Evolutionary conservation across 108 stramenopile species (phyloP).

Genomic region (Aurantiochytrium sp.): DNA sequence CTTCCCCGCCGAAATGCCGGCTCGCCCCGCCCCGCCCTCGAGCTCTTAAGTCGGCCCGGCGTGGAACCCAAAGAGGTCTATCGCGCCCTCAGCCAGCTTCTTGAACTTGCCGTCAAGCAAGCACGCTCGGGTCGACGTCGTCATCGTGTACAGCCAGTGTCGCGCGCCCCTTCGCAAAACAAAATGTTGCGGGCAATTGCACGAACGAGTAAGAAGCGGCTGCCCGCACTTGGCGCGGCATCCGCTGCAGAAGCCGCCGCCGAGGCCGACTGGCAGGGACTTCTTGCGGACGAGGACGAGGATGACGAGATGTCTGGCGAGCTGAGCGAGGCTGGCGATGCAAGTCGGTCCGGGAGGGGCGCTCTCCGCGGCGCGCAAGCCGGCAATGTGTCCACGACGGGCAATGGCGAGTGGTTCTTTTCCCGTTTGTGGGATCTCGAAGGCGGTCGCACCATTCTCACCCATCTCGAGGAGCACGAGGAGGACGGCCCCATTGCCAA

Average conservation of each 20-base stretch:
- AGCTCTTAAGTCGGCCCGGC: background rate
- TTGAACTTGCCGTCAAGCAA: background rate
- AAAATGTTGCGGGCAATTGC: too few species aligned
- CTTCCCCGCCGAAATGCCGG: background rate
- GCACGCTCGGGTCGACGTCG: background rate
- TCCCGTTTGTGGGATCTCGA: background rate
- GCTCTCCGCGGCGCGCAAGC: too few species aligned
- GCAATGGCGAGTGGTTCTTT: conserved; percentile 10
- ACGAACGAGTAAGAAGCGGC: too few species aligned
- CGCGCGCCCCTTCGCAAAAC: too few species aligned
- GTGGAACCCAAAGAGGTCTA: background rate
- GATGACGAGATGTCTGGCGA: background rate
- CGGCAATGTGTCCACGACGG: too few species aligned
- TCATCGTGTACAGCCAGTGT: too few species aligned
- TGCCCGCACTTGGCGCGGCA: too few species aligned
- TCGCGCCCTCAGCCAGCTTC: background rate
- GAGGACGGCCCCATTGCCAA: background rate
- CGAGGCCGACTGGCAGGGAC: background rate
- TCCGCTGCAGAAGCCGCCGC: background rate
- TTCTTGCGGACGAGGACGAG: background rate
- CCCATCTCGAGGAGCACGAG: background rate
- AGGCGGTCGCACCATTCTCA: background rate
- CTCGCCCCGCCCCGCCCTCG: background rate
- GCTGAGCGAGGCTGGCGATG: too few species aligned
- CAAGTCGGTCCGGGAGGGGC: too few species aligned